Conservation (phyloP, 495 filamentous ascomycete genomes). For the Aspergillus nanangensis region DNA sequence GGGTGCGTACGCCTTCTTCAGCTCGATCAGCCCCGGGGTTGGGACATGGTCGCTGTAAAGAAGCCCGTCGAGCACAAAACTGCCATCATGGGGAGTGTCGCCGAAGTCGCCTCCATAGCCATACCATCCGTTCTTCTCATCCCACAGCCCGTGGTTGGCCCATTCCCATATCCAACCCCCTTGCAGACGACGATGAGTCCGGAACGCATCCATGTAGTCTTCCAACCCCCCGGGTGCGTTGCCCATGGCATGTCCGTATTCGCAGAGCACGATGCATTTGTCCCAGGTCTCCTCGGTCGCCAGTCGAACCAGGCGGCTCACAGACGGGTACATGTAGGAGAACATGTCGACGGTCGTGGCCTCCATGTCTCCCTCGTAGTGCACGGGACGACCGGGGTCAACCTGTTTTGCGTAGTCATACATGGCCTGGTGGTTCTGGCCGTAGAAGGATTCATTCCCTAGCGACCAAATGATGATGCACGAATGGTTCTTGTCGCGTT, state of each 20-base stretch:
- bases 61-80: constrained; percentile 66
- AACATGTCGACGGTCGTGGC: constrained; percentile 60
- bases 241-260: constrained; percentile 70
- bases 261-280: constrained; percentile 61
- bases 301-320: constrained; percentile 46
- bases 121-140: constrained; percentile 46
- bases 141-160: constrained; percentile 64
- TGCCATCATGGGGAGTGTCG: constrained; percentile 59
- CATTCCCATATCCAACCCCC: constrained; percentile 74
- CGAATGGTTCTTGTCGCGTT: constrained; percentile 62
- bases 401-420: constrained; percentile 51
- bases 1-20: constrained; percentile 58
- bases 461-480: constrained; percentile 67
- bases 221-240: constrained; percentile 64
- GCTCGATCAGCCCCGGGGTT: constrained; percentile 54
- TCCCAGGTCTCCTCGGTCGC: constrained; percentile 30
- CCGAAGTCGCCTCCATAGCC: constrained; percentile 67
- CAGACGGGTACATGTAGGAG: constrained; percentile 60
- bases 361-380: constrained; percentile 61
- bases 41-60: constrained; percentile 53
- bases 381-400: constrained; percentile 55
- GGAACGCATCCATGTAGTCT: constrained; percentile 61
- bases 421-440: constrained; percentile 60
- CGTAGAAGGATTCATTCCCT: constrained; percentile 67
- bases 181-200: constrained; percentile 52